Evolutionary conservation across 805 yeast genomes (phyloP).

Genomic region (Starmerella vaccinii): DNA sequence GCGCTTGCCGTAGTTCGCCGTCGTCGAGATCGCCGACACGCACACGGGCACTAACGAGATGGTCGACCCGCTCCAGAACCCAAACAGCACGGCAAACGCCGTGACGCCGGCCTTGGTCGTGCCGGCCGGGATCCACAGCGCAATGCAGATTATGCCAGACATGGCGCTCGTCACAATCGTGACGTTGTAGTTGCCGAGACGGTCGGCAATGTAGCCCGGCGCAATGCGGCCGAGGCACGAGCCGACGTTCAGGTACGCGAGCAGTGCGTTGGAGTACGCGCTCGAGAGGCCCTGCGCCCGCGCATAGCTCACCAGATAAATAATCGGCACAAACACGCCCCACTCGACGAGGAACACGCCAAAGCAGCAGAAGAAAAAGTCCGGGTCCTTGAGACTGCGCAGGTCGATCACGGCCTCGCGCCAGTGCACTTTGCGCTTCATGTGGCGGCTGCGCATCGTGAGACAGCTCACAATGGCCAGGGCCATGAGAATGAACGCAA

Average conservation of each 20-base stretch:
- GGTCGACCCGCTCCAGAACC: slow-evolving; percentile 31
- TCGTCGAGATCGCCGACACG: slow-evolving; percentile 49
- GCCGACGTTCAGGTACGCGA: slow-evolving; percentile 41
- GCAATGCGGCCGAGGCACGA: slow-evolving; percentile 47
- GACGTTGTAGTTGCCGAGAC: slow-evolving; percentile 47
- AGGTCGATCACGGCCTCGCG: slow-evolving; percentile 29
- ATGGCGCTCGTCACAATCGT: slow-evolving; percentile 41
- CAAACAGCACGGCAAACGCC: slow-evolving; percentile 39
- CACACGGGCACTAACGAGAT: slow-evolving; percentile 62
- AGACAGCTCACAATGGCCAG: slow-evolving; percentile 30
- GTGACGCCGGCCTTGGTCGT: slow-evolving; percentile 40
- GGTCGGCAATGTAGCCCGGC: slow-evolving; percentile 50
- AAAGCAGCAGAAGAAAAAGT: slow-evolving; percentile 26
- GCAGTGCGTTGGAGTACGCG: slow-evolving; percentile 32
- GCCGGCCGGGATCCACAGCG: slow-evolving; percentile 56
- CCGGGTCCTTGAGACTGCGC: slow-evolving; percentile 26
- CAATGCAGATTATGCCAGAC: slow-evolving; percentile 36
- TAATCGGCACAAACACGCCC: slow-evolving; percentile 42
- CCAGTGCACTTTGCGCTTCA: slow-evolving; percentile 16
- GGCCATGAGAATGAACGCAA: slow-evolving; percentile 32
- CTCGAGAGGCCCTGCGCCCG: slow-evolving; percentile 37
- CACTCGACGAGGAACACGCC: slow-evolving; percentile 39
- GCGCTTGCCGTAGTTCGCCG: slow-evolving; percentile 55
- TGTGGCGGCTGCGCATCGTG: slow-evolving; percentile 33
- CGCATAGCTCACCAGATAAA: slow-evolving; percentile 52